These are phyloP conservation scores for Clausena lansium DNA, from an alignment of 345 rosid genomes.

Conservation along the genomic window DNA sequence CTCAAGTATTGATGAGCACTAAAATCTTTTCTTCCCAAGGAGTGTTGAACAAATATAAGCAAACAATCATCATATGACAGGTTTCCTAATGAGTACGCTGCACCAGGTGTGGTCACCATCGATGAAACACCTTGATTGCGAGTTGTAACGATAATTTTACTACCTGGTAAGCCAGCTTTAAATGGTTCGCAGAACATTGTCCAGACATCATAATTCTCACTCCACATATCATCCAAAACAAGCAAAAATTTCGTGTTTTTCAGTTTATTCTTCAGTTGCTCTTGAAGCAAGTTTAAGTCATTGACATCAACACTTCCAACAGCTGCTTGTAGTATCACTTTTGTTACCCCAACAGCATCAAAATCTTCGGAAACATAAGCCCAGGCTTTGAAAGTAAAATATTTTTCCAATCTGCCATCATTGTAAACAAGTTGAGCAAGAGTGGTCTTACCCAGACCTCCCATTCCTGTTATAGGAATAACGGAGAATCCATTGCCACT, in stretches of 20 bases:
- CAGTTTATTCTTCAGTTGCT: background rate
- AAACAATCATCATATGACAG: background rate
- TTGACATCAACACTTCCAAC: too few relatives aligned
- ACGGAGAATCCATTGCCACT: background rate
- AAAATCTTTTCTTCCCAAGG: background rate
- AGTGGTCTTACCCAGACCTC: constrained; percentile 26
- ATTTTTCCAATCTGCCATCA: background rate
- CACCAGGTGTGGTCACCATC: background rate
- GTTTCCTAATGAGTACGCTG: background rate
- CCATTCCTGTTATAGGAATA: constrained; percentile 26
- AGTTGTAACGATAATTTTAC: constrained; percentile 9
- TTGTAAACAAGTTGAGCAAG: constrained; percentile 21
- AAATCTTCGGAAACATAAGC: constrained; percentile 13
- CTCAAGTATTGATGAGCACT: background rate
- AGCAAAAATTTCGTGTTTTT: constrained; percentile 12
- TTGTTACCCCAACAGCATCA: background rate
- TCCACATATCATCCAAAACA: constrained; percentile 31
- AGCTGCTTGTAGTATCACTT: background rate
- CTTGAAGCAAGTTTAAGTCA: constrained; percentile 11
- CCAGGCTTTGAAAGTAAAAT: constrained; percentile 11
- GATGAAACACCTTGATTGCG: background rate
- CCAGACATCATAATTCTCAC: background rate
- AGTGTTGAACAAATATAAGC: background rate
- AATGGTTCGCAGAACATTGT: background rate
- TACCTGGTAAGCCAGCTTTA: background rate